phyloP scores from a whole-genome alignment of 305 asterid species.

The Nicotiana rustica region DNA sequence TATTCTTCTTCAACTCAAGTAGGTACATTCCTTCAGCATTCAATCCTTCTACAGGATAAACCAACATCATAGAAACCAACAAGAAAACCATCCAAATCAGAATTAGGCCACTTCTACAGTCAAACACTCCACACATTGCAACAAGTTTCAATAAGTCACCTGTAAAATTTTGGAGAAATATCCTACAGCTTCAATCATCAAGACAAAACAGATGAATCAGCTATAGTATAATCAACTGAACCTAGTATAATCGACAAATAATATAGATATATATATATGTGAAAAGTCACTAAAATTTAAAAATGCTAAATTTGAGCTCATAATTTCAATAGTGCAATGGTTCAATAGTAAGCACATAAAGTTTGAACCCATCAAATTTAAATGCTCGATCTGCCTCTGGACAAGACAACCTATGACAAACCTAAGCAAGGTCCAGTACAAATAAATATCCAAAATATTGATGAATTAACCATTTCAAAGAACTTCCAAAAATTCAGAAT shows the following conservation, averaged over 20 bases:
- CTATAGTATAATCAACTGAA: neutral
- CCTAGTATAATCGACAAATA: neutral
- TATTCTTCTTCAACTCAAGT: constrained; percentile 63
- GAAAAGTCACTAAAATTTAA: neutral
- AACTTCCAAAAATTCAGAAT: constrained; percentile 37
- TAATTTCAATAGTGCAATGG: neutral
- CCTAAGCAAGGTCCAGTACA: neutral
- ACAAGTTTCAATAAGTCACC: constrained; percentile 39
- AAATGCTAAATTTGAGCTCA: neutral
- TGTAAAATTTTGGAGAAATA: neutral
- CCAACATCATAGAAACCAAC: constrained; percentile 39
- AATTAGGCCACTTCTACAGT: constrained; percentile 47
- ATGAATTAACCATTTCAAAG: constrained; percentile 13
- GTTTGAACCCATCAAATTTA: neutral
- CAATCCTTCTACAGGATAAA: constrained; percentile 60
- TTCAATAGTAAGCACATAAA: no score
- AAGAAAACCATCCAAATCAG: constrained; percentile 51
- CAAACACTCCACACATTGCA: constrained; percentile 49
- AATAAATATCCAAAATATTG: neutral
- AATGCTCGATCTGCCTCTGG: neutral
- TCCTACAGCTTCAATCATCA: neutral
- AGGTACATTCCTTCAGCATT: constrained; percentile 69
- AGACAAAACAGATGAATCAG: neutral
- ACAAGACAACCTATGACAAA: neutral
- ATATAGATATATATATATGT: no score